phyloP scores from a whole-genome alignment of 306 rosid species.

The Oxytropis ochrocephala region DNA sequence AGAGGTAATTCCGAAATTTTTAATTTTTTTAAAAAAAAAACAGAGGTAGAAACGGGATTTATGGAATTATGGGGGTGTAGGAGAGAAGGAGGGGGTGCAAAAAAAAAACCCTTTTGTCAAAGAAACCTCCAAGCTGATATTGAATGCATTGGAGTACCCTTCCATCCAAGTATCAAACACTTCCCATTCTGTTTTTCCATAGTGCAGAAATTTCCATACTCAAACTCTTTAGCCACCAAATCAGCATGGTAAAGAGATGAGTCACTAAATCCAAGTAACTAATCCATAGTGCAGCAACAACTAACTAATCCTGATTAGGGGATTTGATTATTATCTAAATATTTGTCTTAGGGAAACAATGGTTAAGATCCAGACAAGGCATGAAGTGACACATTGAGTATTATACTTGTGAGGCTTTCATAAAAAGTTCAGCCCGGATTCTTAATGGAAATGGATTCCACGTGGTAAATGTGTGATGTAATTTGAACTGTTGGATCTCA shows the following conservation, averaged over 20 bases:
- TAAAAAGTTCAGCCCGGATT: conserved; percentile 23
- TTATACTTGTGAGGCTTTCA: not conserved
- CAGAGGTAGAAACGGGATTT: too few species aligned
- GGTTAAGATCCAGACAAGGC: not conserved
- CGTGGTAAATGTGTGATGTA: too few species aligned
- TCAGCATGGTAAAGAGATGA: conserved; percentile 54
- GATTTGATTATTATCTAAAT: not conserved
- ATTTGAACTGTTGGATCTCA: too few species aligned
- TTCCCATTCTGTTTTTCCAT: conserved; percentile 34
- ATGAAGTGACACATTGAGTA: not conserved
- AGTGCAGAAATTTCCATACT: conserved; percentile 39
- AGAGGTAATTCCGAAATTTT: too few species aligned
- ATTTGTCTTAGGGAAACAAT: conserved; percentile 11
- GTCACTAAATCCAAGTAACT: conserved; percentile 52
- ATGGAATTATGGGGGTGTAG: too few species aligned
- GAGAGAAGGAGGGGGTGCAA: too few species aligned
- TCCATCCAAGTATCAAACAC: conserved; percentile 59
- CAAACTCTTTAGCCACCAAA: conserved; percentile 37
- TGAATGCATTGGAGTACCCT: conserved; percentile 62
- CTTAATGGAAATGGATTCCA: too few species aligned
- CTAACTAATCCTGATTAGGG: not conserved
- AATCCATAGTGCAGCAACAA: too few species aligned
- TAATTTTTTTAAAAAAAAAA: too few species aligned
- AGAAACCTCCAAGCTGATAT: conserved; percentile 72
- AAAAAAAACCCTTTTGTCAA: too few species aligned